A percentile compares a stretch with the other conserved stretches of the same genome.
Conservation (phyloP, 1,284 basidiomycete species). For the Fomitopsis schrenkii region DNA sequence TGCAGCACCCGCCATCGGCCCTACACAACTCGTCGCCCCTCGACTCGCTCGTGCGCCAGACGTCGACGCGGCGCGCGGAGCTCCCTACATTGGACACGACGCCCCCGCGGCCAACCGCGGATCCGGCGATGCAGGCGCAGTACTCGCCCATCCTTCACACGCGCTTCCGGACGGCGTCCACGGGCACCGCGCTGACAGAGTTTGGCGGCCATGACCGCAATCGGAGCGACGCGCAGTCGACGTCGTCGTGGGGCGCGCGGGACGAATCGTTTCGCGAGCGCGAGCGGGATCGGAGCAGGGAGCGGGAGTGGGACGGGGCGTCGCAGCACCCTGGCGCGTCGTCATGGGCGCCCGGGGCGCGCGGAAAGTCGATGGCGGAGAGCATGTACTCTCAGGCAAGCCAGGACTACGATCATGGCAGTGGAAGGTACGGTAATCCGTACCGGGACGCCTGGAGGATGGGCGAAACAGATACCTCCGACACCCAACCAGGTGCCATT, state of each 20-base stretch:
- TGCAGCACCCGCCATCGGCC: slow-evolving; percentile 9
- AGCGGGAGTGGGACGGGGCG: not conserved
- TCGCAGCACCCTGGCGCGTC: not conserved
- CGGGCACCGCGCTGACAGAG: slow-evolving; percentile 39
- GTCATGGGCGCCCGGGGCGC: not conserved
- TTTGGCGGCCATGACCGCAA: slow-evolving; percentile 26
- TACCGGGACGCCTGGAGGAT: slow-evolving; percentile 16
- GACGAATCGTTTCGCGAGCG: not conserved
- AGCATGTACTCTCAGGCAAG: slow-evolving; percentile 29
- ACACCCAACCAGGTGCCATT: slow-evolving; percentile 28
- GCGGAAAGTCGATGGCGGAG: slow-evolving; percentile 25
- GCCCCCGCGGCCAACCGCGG: slow-evolving; percentile 13
- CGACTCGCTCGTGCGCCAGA: slow-evolving; percentile 34
- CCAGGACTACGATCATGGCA: slow-evolving; percentile 32
- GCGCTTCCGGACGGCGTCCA: slow-evolving; percentile 52
- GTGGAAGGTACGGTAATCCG: slow-evolving; percentile 22
- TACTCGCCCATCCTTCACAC: slow-evolving; percentile 62
- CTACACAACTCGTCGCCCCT: slow-evolving; percentile 36
- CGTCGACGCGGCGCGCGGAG: slow-evolving; percentile 33
- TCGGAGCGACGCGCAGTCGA: slow-evolving; percentile 15
- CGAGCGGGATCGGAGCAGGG: not conserved
- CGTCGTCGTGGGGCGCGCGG: slow-evolving; percentile 15
- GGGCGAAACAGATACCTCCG: not conserved
- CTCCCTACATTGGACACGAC: slow-evolving; percentile 10
- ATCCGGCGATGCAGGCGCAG: slow-evolving; percentile 22